These are phyloP conservation scores for Tolypocladium paradoxum DNA, from an alignment of 2,329 filamentous ascomycete species.

Conservation along the genomic window DNA sequence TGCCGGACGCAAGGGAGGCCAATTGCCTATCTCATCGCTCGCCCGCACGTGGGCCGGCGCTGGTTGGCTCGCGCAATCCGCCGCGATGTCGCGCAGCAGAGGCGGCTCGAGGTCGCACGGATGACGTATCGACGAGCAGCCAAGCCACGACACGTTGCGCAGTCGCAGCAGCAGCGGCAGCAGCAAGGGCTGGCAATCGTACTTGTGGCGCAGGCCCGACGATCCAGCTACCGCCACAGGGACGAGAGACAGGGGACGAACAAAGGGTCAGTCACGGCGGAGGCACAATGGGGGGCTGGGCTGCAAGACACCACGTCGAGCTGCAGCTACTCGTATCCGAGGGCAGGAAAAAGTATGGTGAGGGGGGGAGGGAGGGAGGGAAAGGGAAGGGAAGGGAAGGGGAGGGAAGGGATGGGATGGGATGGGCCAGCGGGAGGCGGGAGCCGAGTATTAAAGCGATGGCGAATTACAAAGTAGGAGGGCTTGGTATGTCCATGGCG, in stretches of 20 bases:
- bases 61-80: background rate
- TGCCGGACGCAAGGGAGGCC: background rate
- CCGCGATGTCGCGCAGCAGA: background rate
- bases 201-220: background rate
- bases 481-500: too few species aligned
- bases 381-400: background rate
- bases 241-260: background rate
- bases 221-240: background rate
- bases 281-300: too few species aligned
- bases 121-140: background rate
- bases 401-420: background rate
- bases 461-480: too few species aligned
- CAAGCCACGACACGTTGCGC: background rate
- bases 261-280: too few species aligned
- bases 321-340: background rate
- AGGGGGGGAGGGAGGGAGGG: background rate
- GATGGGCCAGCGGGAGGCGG: background rate
- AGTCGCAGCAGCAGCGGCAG: background rate
- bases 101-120: background rate
- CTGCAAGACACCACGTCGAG: background rate
- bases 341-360: background rate
- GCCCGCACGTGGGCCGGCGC: background rate
- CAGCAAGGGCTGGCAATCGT: background rate
- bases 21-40: background rate
- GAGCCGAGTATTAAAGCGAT: background rate